Evolutionary conservation across 1,284 basidiomycete species (phyloP).

Genomic region (Sparassis latifolia): DNA sequence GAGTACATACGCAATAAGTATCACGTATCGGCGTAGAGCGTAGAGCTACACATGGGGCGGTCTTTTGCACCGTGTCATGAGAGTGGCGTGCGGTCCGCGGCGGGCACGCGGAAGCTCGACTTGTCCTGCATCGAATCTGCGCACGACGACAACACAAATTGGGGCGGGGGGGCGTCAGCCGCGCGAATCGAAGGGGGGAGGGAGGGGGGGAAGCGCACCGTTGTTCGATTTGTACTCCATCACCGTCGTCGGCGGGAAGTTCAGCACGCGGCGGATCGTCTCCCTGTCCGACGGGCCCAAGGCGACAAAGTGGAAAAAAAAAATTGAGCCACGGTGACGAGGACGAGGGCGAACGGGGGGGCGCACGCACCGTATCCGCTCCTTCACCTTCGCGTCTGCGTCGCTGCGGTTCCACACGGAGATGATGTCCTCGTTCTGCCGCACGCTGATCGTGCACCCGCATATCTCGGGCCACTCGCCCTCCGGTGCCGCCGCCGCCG

Average conservation of each 20-base stretch:
- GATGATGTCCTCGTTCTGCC: conserved; percentile 79
- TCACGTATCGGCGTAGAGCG: too few species aligned
- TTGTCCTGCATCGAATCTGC: conserved; percentile 80
- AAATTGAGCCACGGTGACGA: too few species aligned
- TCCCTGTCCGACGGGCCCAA: conserved; percentile 41
- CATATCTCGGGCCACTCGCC: conserved; percentile 70
- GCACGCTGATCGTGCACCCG: conserved; percentile 78
- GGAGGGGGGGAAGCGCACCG: conserved; percentile 35
- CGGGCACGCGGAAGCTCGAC: conserved; percentile 65
- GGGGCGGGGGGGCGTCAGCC: too few species aligned
- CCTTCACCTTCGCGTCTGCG: conserved; percentile 56
- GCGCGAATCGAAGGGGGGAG: background rate
- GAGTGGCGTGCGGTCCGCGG: conserved; percentile 40
- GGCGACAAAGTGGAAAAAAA: too few species aligned
- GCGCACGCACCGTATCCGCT: conserved; percentile 60
- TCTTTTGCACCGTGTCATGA: conserved; percentile 20
- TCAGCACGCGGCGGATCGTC: conserved; percentile 58
- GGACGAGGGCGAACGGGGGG: background rate
- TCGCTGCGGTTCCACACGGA: conserved; percentile 76
- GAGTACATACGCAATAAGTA: too few species aligned
- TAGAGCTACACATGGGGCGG: too few species aligned
- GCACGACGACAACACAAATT: background rate
- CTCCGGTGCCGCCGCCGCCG: conserved; percentile 8
- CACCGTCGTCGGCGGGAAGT: conserved; percentile 60
- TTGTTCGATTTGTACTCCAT: conserved; percentile 87